These are phyloP conservation scores for Chytriomyces sp. DNA, from an alignment of 192 early-diverging fungal genomes.

Conservation along the genomic window DNA sequence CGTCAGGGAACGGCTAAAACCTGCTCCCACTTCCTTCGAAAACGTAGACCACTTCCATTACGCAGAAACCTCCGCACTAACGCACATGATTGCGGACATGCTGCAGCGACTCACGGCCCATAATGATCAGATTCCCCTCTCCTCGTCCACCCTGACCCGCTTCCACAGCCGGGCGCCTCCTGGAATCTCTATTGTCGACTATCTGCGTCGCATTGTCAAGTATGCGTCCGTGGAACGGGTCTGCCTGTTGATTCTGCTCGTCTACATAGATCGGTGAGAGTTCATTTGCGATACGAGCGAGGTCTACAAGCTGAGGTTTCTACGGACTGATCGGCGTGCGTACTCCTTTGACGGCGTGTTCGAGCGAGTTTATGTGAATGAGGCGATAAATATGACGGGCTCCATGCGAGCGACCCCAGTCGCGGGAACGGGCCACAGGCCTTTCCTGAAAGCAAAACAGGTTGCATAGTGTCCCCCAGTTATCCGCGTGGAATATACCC, in stretches of 20 bases:
- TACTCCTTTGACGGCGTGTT: no score
- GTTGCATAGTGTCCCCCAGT: background rate
- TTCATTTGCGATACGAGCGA: no score
- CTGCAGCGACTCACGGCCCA: constrained; percentile 57
- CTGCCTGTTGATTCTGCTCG: constrained; percentile 83
- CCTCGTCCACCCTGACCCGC: constrained; percentile 71
- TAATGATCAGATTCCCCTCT: constrained; percentile 70
- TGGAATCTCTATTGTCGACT: constrained; percentile 83
- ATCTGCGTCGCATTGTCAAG: constrained; percentile 86
- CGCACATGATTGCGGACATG: constrained; percentile 49
- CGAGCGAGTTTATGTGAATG: no score
- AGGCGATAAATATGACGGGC: no score
- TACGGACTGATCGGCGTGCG: no score
- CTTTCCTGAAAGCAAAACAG: no score
- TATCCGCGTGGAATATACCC: no score
- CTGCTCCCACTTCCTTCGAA: background rate
- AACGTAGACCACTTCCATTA: constrained; percentile 42
- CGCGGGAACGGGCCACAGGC: no score
- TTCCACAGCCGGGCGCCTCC: constrained; percentile 95
- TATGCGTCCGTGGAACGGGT: constrained; percentile 89
- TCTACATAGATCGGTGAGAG: constrained; percentile 83
- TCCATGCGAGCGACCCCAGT: no score
- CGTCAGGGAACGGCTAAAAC: background rate
- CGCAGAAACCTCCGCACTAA: constrained; percentile 35
- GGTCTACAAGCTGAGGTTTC: no score